A percentile compares a stretch with the other conserved stretches of the same genome.
phyloP scores from a whole-genome alignment of 2,329 filamentous ascomycete genomes.

The Cladosporium austrohemisphaericum region DNA sequence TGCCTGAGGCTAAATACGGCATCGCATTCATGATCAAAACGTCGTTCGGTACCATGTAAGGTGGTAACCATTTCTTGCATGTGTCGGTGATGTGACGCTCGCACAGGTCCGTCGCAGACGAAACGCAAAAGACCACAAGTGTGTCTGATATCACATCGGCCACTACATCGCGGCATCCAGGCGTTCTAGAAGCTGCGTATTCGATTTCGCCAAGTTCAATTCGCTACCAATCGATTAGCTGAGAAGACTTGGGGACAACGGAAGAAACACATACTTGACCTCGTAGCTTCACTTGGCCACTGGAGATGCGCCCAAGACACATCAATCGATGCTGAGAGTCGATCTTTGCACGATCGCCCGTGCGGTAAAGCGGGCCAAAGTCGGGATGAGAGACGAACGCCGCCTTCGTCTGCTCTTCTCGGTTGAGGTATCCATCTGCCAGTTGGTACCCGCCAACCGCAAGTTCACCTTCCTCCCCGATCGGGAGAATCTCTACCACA shows the following conservation, averaged over 20 bases:
- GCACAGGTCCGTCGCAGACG: slow-evolving; percentile 41
- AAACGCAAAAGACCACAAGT: slow-evolving; percentile 71
- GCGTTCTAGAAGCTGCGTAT: slow-evolving; percentile 60
- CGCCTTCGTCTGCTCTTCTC: slow-evolving; percentile 66
- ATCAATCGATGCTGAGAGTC: slow-evolving; percentile 67
- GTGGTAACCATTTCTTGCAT: slow-evolving; percentile 72
- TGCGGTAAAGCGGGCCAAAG: slow-evolving; percentile 73
- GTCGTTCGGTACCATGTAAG: slow-evolving; percentile 78
- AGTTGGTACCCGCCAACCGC: slow-evolving; percentile 77
- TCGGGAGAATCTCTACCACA: slow-evolving; percentile 52
- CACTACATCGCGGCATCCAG: slow-evolving; percentile 61
- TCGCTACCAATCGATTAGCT: slow-evolving; percentile 46
- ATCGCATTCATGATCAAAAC: slow-evolving; percentile 62
- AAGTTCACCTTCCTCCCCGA: slow-evolving; percentile 72
- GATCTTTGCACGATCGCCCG: slow-evolving; percentile 76
- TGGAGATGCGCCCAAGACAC: slow-evolving; percentile 73
- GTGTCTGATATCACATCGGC: slow-evolving; percentile 64
- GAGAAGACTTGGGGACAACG: slow-evolving; percentile 32
- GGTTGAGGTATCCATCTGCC: slow-evolving; percentile 76
- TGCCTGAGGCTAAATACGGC: slow-evolving; percentile 76
- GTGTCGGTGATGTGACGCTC: slow-evolving; percentile 49
- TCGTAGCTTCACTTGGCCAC: slow-evolving; percentile 80
- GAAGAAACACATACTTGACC: slow-evolving; percentile 75
- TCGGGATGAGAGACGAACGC: slow-evolving; percentile 64
- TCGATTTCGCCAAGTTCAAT: slow-evolving; percentile 60